These are phyloP conservation scores for Fusarium pseudoanthophilum DNA, from an alignment of 2,329 filamentous ascomycete genomes.

Conservation along the genomic window DNA sequence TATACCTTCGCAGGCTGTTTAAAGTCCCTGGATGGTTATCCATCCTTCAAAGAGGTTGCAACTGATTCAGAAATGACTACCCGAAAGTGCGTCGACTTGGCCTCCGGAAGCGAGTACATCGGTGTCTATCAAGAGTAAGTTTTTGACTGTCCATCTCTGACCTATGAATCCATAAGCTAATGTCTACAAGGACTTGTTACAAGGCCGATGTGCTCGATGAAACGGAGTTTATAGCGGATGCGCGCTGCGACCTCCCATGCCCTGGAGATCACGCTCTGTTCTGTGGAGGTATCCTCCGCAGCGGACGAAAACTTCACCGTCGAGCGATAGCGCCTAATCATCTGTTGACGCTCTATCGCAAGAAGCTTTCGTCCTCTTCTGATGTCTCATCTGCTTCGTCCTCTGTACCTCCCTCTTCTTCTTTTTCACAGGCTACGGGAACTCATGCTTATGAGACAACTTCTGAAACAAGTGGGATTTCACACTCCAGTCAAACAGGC, in stretches of 20 bases:
- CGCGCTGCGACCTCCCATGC: background rate
- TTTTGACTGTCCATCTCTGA: background rate
- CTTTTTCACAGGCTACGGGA: background rate
- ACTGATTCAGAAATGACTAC: background rate
- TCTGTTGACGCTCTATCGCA: background rate
- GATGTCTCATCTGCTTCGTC: background rate
- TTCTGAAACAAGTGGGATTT: background rate
- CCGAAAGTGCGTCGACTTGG: background rate
- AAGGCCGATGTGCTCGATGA: background rate
- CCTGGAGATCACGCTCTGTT: background rate
- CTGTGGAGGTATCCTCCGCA: background rate
- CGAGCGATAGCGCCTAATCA: background rate
- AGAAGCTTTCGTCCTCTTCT: background rate
- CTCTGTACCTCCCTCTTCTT: background rate
- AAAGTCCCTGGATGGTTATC: accelerated
- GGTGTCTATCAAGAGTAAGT: background rate
- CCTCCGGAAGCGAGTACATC: background rate
- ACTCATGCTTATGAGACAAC: background rate
- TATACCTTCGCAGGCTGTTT: background rate
- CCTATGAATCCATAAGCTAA: background rate
- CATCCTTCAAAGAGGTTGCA: background rate
- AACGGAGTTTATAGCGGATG: background rate
- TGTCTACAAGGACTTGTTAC: background rate
- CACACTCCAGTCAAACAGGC: background rate
- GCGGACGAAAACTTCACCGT: background rate